Evolutionary conservation across 2,329 filamentous ascomycete genomes (phyloP).

Genomic region (Penicillium sp.): DNA sequence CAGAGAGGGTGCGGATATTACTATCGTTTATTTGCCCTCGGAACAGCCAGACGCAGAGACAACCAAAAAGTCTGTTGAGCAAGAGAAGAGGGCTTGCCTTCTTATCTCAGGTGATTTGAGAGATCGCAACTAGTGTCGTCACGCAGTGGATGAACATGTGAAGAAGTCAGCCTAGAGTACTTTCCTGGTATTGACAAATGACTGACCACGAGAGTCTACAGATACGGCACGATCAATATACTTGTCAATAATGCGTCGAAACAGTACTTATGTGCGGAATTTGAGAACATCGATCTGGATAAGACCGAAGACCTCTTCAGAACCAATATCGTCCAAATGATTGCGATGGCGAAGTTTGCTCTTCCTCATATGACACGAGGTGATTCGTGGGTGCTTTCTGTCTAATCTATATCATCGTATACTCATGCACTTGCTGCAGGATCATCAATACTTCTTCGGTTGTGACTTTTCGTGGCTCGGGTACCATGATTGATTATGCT

Average conservation of each 20-base stretch:
- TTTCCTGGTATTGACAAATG: conserved; percentile 42
- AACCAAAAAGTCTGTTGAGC: conserved; percentile 10
- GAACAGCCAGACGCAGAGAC: conserved; percentile 16
- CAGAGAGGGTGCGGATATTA: conserved; percentile 18
- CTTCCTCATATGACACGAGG: conserved; percentile 57
- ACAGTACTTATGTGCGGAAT: conserved; percentile 55
- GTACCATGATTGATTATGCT: conserved; percentile 55
- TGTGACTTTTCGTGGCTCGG: conserved; percentile 55
- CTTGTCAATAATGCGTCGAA: conserved; percentile 62
- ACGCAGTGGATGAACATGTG: conserved; percentile 55
- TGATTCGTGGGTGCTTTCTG: conserved; percentile 39
- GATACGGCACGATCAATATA: conserved; percentile 49
- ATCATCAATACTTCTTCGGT: conserved; percentile 60
- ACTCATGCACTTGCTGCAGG: conserved; percentile 24
- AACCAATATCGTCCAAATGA: conserved; percentile 59
- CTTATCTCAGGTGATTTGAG: conserved; percentile 13
- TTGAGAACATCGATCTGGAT: conserved; percentile 50
- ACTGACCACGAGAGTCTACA: conserved; percentile 51
- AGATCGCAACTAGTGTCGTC: conserved; percentile 41
- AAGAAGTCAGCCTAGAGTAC: conserved; percentile 40
- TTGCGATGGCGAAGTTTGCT: conserved; percentile 60
- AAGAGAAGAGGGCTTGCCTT: conserved; percentile 10
- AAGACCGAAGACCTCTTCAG: conserved; percentile 58
- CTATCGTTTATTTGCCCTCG: conserved; percentile 12
- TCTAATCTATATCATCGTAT: not conserved